These are phyloP conservation scores for Hypsizygus ulmarius DNA, from an alignment of 1,284 basidiomycete species.

Conservation along the genomic window DNA sequence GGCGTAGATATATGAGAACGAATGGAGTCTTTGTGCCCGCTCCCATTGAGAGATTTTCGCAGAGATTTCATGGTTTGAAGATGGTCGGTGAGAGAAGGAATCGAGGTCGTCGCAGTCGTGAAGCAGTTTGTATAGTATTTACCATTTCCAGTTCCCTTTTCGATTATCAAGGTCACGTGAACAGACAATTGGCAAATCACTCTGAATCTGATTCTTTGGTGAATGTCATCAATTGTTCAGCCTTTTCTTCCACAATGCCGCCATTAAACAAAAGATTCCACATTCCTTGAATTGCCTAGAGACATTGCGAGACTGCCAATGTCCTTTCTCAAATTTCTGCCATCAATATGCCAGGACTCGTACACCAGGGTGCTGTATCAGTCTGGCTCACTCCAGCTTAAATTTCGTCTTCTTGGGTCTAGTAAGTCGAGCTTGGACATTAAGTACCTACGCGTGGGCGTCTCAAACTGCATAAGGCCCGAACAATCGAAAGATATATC, in stretches of 20 bases:
- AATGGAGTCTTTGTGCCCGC: constrained; percentile 54
- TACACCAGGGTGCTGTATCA: too few species aligned
- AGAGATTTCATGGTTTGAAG: constrained; percentile 73
- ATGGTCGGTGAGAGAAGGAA: constrained; percentile 15
- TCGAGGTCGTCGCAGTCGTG: constrained; percentile 26
- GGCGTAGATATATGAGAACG: constrained; percentile 68
- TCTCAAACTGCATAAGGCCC: too few species aligned
- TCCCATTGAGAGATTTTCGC: constrained; percentile 77
- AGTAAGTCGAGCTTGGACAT: too few species aligned
- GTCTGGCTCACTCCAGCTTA: too few species aligned
- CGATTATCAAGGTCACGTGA: constrained; percentile 16
- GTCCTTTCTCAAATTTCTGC: too few species aligned
- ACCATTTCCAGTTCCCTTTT: constrained; percentile 13
- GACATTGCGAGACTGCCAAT: constrained; percentile 1
- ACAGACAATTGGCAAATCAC: constrained; percentile 11
- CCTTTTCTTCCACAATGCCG: constrained; percentile 2
- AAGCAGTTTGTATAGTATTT: constrained; percentile 17
- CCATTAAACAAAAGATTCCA: constrained; percentile 1
- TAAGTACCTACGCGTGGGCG: too few species aligned
- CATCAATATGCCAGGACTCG: too few species aligned
- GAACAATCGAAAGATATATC: too few species aligned
- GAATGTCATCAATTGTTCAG: constrained; percentile 8
- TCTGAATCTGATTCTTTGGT: too few species aligned
- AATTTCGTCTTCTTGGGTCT: too few species aligned
- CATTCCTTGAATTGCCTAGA: neutral